Evolutionary conservation across 768 basidiomycete genomes (phyloP).

Genomic region (Amanita jacksonii): DNA sequence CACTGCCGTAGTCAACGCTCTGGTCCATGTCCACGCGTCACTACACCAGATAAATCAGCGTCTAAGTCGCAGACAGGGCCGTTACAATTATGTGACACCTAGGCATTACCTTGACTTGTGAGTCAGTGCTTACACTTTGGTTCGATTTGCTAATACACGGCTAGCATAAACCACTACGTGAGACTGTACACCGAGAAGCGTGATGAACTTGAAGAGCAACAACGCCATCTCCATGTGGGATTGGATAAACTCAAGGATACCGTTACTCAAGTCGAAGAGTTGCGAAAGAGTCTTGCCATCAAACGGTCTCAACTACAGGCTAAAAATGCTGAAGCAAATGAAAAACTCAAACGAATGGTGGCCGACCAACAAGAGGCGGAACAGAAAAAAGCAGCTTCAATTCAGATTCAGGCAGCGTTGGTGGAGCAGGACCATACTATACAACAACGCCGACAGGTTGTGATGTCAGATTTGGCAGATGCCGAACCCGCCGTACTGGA

Average conservation of each 20-base stretch:
- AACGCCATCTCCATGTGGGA: constrained; percentile 95
- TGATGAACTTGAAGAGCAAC: constrained; percentile 96
- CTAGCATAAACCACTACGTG: constrained; percentile 95
- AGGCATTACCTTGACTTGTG: constrained; percentile 98
- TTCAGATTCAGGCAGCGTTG: constrained; percentile 89
- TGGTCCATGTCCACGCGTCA: constrained; percentile 87
- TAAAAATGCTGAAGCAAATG: constrained; percentile 93
- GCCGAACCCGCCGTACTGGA: constrained; percentile 96
- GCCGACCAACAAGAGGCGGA: constrained; percentile 98
- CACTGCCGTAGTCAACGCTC: constrained; percentile 83
- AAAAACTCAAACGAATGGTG: constrained; percentile 96
- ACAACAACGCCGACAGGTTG: constrained; percentile 77
- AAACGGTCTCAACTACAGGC: constrained; percentile 89
- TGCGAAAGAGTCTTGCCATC: constrained; percentile 88
- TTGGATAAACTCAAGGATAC: constrained; percentile 95
- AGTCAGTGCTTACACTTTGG: constrained; percentile 26
- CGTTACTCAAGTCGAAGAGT: constrained; percentile 93
- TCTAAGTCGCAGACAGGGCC: constrained; percentile 87
- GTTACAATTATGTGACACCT: constrained; percentile 94
- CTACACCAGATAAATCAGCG: constrained; percentile 84
- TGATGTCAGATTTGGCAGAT: constrained; percentile 92
- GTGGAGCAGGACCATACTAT: constrained; percentile 88
- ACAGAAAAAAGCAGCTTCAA: constrained; percentile 94
- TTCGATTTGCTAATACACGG: constrained; percentile 9
- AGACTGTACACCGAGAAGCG: constrained; percentile 92